A percentile compares a stretch with the other conserved stretches of the same genome.
phyloP scores from a whole-genome alignment of 768 basidiomycete species.

The Suillus paluster region DNA sequence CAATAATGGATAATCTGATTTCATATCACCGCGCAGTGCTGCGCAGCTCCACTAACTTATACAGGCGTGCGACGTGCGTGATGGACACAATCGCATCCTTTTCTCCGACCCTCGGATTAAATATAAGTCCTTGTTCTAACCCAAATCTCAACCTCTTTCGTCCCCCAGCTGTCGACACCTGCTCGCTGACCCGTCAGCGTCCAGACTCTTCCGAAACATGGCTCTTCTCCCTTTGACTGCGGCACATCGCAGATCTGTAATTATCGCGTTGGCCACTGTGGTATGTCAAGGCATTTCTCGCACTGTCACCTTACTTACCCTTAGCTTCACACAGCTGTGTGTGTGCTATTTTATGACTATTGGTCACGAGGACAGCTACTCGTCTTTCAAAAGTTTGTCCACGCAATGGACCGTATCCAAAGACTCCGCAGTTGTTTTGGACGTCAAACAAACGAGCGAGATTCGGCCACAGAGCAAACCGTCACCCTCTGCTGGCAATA shows the following conservation, averaged over 20 bases:
- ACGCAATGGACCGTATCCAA: conserved; percentile 7
- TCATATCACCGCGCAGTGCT: conserved; percentile 2
- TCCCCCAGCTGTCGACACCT: neutral
- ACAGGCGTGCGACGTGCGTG: neutral
- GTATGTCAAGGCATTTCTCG: conserved; percentile 16
- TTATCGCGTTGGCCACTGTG: conserved; percentile 29
- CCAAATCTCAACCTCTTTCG: neutral
- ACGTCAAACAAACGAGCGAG: neutral
- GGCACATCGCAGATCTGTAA: conserved; percentile 34
- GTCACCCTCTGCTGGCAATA: conserved; percentile 8
- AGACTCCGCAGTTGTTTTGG: neutral
- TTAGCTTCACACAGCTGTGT: conserved; percentile 15
- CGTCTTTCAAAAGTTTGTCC: conserved; percentile 11
- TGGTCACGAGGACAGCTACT: conserved; percentile 1
- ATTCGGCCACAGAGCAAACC: neutral
- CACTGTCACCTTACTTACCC: neutral
- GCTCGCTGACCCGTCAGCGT: neutral
- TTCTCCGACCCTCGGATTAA: neutral
- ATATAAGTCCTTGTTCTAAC: conserved; percentile 4
- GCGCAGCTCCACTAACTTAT: conserved; percentile 11
- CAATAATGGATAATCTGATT: neutral
- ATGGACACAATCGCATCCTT: neutral
- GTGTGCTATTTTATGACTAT: conserved; percentile 30
- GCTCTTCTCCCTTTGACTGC: conserved; percentile 28
- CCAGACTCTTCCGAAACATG: conserved; percentile 16